A percentile compares a stretch with the other conserved stretches of the same genome.
phyloP scores from a whole-genome alignment of 768 basidiomycete species.

The Phaeolepiota aurea region DNA sequence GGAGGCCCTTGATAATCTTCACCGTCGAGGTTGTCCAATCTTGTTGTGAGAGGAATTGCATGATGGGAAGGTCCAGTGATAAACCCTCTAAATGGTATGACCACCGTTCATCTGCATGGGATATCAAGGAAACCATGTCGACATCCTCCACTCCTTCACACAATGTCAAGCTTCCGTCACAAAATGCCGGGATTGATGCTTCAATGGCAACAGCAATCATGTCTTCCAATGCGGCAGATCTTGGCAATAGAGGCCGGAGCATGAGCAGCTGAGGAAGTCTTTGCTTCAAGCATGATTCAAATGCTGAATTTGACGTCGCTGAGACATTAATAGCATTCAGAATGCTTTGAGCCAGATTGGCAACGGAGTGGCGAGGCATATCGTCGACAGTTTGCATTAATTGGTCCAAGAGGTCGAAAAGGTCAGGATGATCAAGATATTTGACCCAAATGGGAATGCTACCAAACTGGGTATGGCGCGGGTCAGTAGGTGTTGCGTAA shows the following conservation, averaged over 20 bases:
- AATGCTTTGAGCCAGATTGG: conserved; percentile 24
- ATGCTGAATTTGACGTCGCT: conserved; percentile 12
- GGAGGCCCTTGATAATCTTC: conserved; percentile 29
- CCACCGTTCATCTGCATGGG: conserved; percentile 24
- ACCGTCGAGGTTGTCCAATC: conserved; percentile 36
- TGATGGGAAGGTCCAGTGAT: conserved; percentile 16
- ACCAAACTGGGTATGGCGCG: neutral
- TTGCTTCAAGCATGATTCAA: conserved; percentile 17
- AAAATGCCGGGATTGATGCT: conserved; percentile 27
- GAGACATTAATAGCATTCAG: conserved; percentile 22
- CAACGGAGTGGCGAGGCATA: conserved; percentile 3
- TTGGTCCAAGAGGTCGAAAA: conserved; percentile 36
- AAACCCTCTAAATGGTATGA: conserved; percentile 12
- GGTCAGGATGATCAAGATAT: conserved; percentile 34
- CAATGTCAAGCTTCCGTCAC: conserved; percentile 16
- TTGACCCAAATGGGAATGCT: conserved; percentile 43
- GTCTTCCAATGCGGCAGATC: conserved; percentile 32
- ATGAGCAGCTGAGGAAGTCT: conserved; percentile 29
- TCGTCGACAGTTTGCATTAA: conserved; percentile 12
- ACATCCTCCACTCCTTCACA: conserved; percentile 5
- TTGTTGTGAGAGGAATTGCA: conserved; percentile 29
- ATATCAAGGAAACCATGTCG: conserved; percentile 13
- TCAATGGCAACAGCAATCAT: conserved; percentile 35
- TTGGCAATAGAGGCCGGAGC: conserved; percentile 23
- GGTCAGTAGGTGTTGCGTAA: neutral